Evolutionary conservation across 768 basidiomycete genomes (phyloP), one percentile per base, ranked within the genome.

Genomic region (Leccinum aurantiacum): DNA sequence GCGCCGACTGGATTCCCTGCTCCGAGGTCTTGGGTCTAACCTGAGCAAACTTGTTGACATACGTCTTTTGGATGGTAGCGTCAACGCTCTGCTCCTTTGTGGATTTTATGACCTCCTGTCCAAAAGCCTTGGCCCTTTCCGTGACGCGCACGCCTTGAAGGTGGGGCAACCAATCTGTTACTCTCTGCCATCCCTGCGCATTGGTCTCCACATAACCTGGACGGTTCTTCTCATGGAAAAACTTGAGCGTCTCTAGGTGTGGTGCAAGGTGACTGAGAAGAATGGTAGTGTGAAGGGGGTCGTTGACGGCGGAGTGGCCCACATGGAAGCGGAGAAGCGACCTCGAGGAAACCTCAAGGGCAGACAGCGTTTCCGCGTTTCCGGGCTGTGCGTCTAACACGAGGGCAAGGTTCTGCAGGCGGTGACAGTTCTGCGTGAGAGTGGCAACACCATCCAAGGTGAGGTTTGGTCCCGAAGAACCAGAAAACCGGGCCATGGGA

Each of bases 231-330:
- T 90, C 89, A 66, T 87, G 84, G 79, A 90, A 91, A 84, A 83
- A 91, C 72, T 86, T 88, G 54, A 92, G 72, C 27, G 74, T 78
- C 68, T 91, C 88, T 49, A 90, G 77, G 67, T 79, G 77, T 41
- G 90, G 89, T n/a, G 86, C 84, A 55, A 92, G 74, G 71, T 92
- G 90, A 72, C 90, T 91, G 61, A 92, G 79, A 59, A 89, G 80
- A 65, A 91, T 85, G 29, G 88, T 80, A 22, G 84, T 78, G 59
- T 85, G 85, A 58, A 92, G 80, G n/a, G 86, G 82, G 65, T 91
- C 88, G 58, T 76, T 75, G 57, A 85, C 79, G 81, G 84, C 86
- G 41, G 90, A 91, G 73, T 91, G 88, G 19, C 90, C 89, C 51
- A 90, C 79, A 71, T 90, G 85, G 52, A 92, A 75, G 53, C 90